Conservation (phyloP, 2,329 filamentous ascomycete genomes). For the Lasiodiplodia theobromae region DNA sequence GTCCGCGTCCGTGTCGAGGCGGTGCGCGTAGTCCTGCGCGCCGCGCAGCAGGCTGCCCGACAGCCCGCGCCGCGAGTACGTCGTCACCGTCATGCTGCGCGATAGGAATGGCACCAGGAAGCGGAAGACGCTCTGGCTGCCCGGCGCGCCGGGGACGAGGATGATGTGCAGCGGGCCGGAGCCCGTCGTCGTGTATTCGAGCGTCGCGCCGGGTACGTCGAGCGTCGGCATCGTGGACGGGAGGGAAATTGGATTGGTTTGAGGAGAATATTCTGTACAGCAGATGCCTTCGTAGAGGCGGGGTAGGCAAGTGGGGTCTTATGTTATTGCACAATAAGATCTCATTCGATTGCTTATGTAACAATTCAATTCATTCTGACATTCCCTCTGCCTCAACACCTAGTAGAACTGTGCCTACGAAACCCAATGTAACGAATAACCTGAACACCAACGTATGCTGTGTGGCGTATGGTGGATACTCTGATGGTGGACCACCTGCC, state of each 20-base stretch:
- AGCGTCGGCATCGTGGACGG: background rate
- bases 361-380: too few relatives aligned
- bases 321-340: too few relatives aligned
- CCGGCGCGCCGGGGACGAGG: background rate
- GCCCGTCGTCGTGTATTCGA: background rate
- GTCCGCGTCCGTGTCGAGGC: slow-evolving; percentile 6
- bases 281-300: too few relatives aligned
- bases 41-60: background rate
- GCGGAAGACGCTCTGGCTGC: background rate
- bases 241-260: background rate
- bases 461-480: too few relatives aligned
- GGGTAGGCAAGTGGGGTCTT: too few relatives aligned
- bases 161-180: background rate
- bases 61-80: slow-evolving; percentile 3
- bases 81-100: background rate
- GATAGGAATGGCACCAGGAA: background rate
- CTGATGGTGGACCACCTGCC: too few relatives aligned
- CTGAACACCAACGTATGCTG: too few relatives aligned
- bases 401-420: too few relatives aligned
- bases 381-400: too few relatives aligned
- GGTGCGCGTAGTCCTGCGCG: slow-evolving; percentile 1
- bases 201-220: background rate
- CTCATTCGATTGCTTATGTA: too few relatives aligned
- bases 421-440: too few relatives aligned
- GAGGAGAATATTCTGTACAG: too few relatives aligned